Evolutionary conservation across 1,284 basidiomycete species (phyloP).

Genomic region (Naganishia cerealis): DNA sequence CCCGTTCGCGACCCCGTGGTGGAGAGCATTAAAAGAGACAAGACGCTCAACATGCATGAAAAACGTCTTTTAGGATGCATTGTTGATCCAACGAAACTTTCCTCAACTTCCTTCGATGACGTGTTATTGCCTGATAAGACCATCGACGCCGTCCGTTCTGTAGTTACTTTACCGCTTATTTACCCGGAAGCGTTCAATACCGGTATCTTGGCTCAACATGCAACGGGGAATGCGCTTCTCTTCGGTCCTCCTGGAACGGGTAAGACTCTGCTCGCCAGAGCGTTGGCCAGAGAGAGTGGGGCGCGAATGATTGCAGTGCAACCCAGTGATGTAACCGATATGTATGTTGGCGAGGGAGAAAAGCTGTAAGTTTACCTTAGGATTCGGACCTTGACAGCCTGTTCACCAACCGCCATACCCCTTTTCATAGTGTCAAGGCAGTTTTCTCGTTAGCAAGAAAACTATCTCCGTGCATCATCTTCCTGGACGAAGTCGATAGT

Average conservation of each 20-base stretch:
- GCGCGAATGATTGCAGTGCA: slow-evolving; percentile 78
- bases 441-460: slow-evolving; percentile 85
- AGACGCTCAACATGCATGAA: slow-evolving; percentile 73
- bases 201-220: slow-evolving; percentile 85
- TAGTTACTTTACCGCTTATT: slow-evolving; percentile 86
- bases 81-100: slow-evolving; percentile 68
- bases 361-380: slow-evolving; percentile 61
- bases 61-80: slow-evolving; percentile 75
- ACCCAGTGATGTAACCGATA: slow-evolving; percentile 55
- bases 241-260: slow-evolving; percentile 74
- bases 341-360: slow-evolving; percentile 91
- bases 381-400: background rate
- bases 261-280: slow-evolving; percentile 84
- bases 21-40: slow-evolving; percentile 70
- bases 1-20: slow-evolving; percentile 64
- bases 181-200: slow-evolving; percentile 85
- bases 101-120: slow-evolving; percentile 73
- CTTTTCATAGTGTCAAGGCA: slow-evolving; percentile 63
- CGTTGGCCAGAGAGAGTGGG: slow-evolving; percentile 85
- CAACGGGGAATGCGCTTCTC: slow-evolving; percentile 80
- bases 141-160: slow-evolving; percentile 81
- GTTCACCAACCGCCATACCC: background rate
- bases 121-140: slow-evolving; percentile 84
- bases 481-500: slow-evolving; percentile 93
- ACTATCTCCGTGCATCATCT: slow-evolving; percentile 88